A percentile compares a stretch with the other conserved stretches of the same genome.
These are phyloP conservation scores for Penicillium riverlandense DNA, from an alignment of 495 filamentous ascomycete species.

Conservation along the genomic window DNA sequence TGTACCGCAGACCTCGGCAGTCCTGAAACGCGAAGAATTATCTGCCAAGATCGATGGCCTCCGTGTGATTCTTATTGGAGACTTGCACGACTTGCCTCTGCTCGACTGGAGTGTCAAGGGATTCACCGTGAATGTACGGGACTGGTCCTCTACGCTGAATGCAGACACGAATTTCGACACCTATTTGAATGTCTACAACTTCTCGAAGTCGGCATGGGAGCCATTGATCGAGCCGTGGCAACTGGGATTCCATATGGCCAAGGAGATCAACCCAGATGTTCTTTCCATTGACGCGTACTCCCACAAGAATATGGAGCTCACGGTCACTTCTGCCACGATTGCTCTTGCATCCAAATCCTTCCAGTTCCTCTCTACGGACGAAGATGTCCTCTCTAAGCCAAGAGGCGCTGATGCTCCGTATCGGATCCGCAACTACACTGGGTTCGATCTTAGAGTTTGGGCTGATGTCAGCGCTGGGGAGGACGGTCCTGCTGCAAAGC, in stretches of 20 bases:
- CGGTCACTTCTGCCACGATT: constrained; percentile 88
- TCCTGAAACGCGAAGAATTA: constrained; percentile 75
- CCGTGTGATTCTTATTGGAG: constrained; percentile 87
- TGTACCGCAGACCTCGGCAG: constrained; percentile 37
- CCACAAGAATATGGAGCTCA: constrained; percentile 83
- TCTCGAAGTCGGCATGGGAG: constrained; percentile 98
- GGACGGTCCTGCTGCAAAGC: constrained; percentile 63
- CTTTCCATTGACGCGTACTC: constrained; percentile 82
- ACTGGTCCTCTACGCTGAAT: constrained; percentile 85
- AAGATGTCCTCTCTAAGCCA: constrained; percentile 92
- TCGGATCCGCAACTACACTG: constrained; percentile 88
- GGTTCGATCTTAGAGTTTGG: constrained; percentile 81
- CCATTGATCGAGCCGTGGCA: constrained; percentile 96
- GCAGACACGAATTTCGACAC: constrained; percentile 86
- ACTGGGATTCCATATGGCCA: constrained; percentile 81
- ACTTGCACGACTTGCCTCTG: constrained; percentile 88
- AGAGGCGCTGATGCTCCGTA: constrained; percentile 89
- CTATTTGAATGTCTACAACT: constrained; percentile 96
- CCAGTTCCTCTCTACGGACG: constrained; percentile 78
- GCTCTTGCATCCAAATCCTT: constrained; percentile 87
- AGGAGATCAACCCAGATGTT: constrained; percentile 64
- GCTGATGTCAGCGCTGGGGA: constrained; percentile 59
- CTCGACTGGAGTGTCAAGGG: constrained; percentile 90
- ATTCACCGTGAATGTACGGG: constrained; percentile 72
- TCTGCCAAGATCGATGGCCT: constrained; percentile 80